phyloP scores from a whole-genome alignment of 2,329 filamentous ascomycete species.

The Cytospora schulzeri region DNA sequence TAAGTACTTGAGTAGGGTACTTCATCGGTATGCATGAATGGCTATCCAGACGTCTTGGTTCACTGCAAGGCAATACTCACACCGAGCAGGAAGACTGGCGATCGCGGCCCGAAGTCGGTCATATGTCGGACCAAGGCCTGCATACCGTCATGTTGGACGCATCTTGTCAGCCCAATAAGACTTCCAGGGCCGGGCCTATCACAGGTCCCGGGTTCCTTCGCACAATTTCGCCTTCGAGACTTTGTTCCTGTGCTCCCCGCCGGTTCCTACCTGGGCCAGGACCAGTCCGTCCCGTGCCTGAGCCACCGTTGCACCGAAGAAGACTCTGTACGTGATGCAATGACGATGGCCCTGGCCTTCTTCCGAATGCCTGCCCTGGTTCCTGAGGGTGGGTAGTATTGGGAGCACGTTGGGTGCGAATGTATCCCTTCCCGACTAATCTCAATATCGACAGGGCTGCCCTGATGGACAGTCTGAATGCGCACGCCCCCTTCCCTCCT shows the following conservation, averaged over 20 bases:
- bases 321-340: constrained; percentile 4
- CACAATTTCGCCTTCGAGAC: not conserved
- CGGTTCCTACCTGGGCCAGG: not conserved
- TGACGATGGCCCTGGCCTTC: not conserved
- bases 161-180: constrained; percentile 21
- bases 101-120: not conserved
- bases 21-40: no score
- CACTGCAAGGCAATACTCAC: not conserved
- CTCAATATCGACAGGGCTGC: constrained; percentile 1
- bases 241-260: not conserved
- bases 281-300: not conserved
- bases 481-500: not conserved
- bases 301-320: not conserved
- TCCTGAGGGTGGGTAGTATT: constrained; percentile 17
- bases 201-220: constrained; percentile 4
- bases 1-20: not conserved
- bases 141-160: constrained; percentile 23
- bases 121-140: constrained; percentile 8
- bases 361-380: not conserved
- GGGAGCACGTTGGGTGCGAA: constrained; percentile 20
- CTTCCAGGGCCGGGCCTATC: constrained; percentile 14
- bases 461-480: not conserved
- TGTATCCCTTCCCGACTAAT: constrained; percentile 9
- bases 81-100: not conserved
- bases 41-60: not conserved